A percentile compares a stretch with the other conserved stretches of the same genome.
phyloP scores from a whole-genome alignment of 257 asterid species.

The Solanum sejunctum region DNA sequence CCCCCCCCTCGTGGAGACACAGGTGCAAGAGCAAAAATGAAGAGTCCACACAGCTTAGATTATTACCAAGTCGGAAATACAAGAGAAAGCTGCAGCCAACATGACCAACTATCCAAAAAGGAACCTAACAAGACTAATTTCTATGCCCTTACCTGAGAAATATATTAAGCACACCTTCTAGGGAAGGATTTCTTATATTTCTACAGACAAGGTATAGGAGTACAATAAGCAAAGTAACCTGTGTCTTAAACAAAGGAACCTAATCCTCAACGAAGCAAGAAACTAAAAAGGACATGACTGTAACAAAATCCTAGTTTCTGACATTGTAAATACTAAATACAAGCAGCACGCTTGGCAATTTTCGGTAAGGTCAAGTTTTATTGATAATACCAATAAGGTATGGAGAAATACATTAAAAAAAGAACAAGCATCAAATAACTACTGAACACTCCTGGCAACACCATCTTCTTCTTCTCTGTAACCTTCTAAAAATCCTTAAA shows the following conservation, averaged over 20 bases:
- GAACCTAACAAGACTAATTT: not conserved
- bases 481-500: not conserved
- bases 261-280: not conserved
- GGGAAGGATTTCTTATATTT: not conserved
- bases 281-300: not conserved
- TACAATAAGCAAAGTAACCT: not conserved
- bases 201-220: not conserved
- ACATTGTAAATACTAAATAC: not conserved
- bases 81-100: not conserved
- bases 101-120: not conserved
- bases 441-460: not conserved
- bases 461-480: not conserved
- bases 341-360: not conserved
- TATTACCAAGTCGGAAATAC: not conserved
- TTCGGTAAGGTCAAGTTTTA: not conserved
- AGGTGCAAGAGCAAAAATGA: too few relatives aligned
- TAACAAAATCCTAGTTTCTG: not conserved
- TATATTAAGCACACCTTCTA: not conserved
- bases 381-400: not conserved
- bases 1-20: too few relatives aligned
- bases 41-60: too few relatives aligned
- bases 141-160: not conserved
- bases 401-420: not conserved
- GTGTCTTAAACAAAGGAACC: not conserved
- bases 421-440: not conserved